These are phyloP conservation scores for Nothophoma quercina DNA, from an alignment of 2,329 filamentous ascomycete genomes.

Conservation along the genomic window DNA sequence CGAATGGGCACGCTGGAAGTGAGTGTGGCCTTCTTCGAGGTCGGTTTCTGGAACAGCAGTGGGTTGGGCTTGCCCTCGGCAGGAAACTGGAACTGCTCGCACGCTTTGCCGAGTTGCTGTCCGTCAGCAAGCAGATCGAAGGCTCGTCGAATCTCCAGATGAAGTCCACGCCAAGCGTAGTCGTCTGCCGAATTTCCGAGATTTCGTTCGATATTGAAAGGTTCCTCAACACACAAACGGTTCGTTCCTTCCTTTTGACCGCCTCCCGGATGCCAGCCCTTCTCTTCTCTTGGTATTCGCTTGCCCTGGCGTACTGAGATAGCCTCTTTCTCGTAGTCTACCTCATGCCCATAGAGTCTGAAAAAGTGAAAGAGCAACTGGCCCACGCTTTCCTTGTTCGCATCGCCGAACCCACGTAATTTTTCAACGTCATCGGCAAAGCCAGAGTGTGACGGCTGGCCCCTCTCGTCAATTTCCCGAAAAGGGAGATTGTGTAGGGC, in stretches of 20 bases:
- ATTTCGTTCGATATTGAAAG: conserved; percentile 89
- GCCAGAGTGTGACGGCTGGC: conserved; percentile 66
- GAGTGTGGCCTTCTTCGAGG: conserved; percentile 63
- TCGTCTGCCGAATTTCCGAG: conserved; percentile 96
- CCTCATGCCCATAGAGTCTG: conserved; percentile 90
- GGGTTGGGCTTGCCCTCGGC: conserved; percentile 71
- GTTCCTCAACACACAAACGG: conserved; percentile 92
- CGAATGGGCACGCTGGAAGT: conserved; percentile 58
- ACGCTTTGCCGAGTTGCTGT: conserved; percentile 81
- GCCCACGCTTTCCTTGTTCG: conserved; percentile 83
- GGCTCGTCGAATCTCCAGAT: conserved; percentile 86
- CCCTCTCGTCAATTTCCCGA: conserved; percentile 67
- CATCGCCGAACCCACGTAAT: conserved; percentile 74
- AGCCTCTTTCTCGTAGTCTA: conserved; percentile 85
- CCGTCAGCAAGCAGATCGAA: conserved; percentile 79
- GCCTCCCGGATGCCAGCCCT: conserved; percentile 78
- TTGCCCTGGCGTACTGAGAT: conserved; percentile 86
- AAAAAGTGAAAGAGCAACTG: conserved; percentile 96
- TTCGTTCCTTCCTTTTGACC: conserved; percentile 64
- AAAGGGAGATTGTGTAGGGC: conserved; percentile 79
- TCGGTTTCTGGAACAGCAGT: conserved; percentile 59
- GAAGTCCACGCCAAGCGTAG: conserved; percentile 89
- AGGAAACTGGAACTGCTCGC: conserved; percentile 87
- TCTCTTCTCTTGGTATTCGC: conserved; percentile 80
- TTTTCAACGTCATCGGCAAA: conserved; percentile 88